phyloP scores from a whole-genome alignment of 2,329 filamentous ascomycete genomes.

The Emergomyces orientalis region DNA sequence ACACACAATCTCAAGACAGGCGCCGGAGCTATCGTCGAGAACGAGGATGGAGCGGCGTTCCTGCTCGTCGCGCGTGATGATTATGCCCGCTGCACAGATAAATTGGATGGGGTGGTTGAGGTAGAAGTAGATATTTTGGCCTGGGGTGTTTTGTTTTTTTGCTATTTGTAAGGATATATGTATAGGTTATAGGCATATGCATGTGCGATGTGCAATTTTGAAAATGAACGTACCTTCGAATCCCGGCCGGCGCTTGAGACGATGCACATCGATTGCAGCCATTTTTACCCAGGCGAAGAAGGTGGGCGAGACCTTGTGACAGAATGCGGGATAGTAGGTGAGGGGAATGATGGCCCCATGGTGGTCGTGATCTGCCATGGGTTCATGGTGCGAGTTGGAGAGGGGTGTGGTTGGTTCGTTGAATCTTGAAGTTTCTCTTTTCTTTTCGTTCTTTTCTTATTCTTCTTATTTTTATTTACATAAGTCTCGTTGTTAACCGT shows the following conservation, averaged over 20 bases:
- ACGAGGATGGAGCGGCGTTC: slow-evolving; percentile 45
- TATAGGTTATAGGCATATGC: background rate
- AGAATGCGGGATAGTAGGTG: slow-evolving; percentile 49
- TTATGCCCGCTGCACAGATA: slow-evolving; percentile 60
- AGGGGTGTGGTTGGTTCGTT: background rate
- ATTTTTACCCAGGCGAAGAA: slow-evolving; percentile 56
- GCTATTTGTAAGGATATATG: background rate
- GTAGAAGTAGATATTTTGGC: slow-evolving; percentile 54
- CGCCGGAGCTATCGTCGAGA: slow-evolving; percentile 54
- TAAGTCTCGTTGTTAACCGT: background rate
- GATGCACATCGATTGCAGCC: slow-evolving; percentile 46
- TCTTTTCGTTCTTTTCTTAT: background rate
- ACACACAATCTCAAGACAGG: slow-evolving; percentile 47
- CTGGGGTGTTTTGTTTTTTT: slow-evolving; percentile 24
- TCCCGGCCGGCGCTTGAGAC: slow-evolving; percentile 38
- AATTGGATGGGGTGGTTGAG: slow-evolving; percentile 68
- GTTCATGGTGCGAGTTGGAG: slow-evolving; percentile 7
- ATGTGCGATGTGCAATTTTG: background rate
- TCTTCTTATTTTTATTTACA: background rate
- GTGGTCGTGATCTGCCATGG: slow-evolving; percentile 7
- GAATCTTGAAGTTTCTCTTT: background rate
- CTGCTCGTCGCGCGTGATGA: slow-evolving; percentile 53
- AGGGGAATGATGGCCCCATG: slow-evolving; percentile 12
- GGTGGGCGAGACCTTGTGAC: slow-evolving; percentile 52
- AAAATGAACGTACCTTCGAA: slow-evolving; percentile 40